Evolutionary conservation across 2,329 filamentous ascomycete genomes (phyloP), one percentile per base, ranked within the genome.

Genomic region (Aspergillus fijiensis): DNA sequence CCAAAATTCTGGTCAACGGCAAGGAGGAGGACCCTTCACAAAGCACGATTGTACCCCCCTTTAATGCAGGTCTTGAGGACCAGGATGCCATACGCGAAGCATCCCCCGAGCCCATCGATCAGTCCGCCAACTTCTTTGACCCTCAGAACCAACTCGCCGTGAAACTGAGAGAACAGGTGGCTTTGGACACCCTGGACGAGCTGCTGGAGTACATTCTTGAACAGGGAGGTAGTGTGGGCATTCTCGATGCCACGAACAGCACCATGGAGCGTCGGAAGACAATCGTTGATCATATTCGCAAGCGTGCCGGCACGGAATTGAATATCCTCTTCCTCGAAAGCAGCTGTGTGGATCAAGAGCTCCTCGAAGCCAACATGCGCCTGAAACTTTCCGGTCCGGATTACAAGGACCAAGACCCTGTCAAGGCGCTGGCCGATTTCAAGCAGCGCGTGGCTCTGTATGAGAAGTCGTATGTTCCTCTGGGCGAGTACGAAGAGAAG

Each of bases 231-330:
- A 91, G 92, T 31, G 91, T 98, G 10, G 95, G 95, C 42, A 98
- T 99, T 64, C 85, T 99, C 12, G 95, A 99, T 77, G 95, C 95
- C 7, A 99, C 95, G 7, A 99, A 99, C 79, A 97, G 93, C 79
- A 99, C 95, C 0, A 84, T 96, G 53, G 85, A 91, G 64, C 89
- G 95, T 42, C 87, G 95, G 53, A 88, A 94, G 76, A 84, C 90
- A 27, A 85, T 99, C 58, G 92, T 96, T 69, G 85, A 94, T 62
- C 89, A 87, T 66, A 91, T 98, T 70, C 90, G 91, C 69, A 80
- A 87, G 55, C 86, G 91, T 55, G 94, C 96, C 67, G 92, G 94
- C 2, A 90, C 91, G 61, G 86, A 88, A 65, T 82, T 99, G 23
- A 94, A 94, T 33, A 92, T 99, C 19, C 81, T 99, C 11, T 99